phyloP scores from a whole-genome alignment of 2,329 filamentous ascomycete species.

The Plenodomus tracheiphilus region DNA sequence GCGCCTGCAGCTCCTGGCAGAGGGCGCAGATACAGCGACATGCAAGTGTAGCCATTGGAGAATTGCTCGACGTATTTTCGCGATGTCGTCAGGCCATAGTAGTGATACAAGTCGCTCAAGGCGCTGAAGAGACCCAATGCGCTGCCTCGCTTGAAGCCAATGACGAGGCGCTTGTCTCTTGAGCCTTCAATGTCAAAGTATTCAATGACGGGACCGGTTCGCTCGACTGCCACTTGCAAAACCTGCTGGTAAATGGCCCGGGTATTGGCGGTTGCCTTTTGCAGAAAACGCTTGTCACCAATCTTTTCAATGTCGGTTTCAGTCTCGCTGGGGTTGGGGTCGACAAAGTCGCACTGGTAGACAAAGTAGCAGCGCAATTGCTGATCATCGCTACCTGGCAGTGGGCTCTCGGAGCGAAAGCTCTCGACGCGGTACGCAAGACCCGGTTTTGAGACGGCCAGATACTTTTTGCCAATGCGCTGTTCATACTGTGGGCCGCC shows the following conservation, averaged over 20 bases:
- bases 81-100: constrained; percentile 95
- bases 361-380: constrained; percentile 98
- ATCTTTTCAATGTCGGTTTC: constrained; percentile 92
- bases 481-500: constrained; percentile 90
- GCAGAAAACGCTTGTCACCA: constrained; percentile 89
- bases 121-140: constrained; percentile 94
- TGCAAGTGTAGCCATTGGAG: constrained; percentile 95
- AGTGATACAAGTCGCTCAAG: constrained; percentile 94
- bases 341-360: constrained; percentile 90
- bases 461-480: constrained; percentile 91
- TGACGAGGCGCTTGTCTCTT: constrained; percentile 88
- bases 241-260: constrained; percentile 95
- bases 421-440: constrained; percentile 93
- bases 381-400: constrained; percentile 75
- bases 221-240: constrained; percentile 78
- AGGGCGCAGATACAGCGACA: constrained; percentile 90
- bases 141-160: constrained; percentile 92
- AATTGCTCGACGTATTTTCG: constrained; percentile 98
- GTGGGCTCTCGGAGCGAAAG: constrained; percentile 84
- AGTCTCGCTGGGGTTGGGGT: constrained; percentile 69
- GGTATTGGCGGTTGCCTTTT: constrained; percentile 94
- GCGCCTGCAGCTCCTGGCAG: constrained; percentile 50
- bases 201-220: constrained; percentile 94
- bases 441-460: constrained; percentile 72
- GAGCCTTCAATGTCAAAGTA: constrained; percentile 93